Percentiles rank a stretch among this genome's conserved stretches.
Conservation (phyloP, 1,139 yeast genomes). For the Suhomyces wounanorum region DNA sequence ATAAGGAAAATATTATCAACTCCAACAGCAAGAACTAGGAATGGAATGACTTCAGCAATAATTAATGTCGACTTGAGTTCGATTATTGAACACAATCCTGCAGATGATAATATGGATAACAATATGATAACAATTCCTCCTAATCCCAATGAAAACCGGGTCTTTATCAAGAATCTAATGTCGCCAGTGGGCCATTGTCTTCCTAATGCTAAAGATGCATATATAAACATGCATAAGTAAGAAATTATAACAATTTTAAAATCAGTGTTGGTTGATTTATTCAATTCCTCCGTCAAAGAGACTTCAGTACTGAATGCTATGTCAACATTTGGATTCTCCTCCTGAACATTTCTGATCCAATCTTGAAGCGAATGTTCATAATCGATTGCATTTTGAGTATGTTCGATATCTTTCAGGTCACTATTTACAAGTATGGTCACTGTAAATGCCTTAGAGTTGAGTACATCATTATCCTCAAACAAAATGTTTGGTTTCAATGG, state of each 20-base stretch:
- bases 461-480: constrained; percentile 54
- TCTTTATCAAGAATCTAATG: constrained; percentile 45
- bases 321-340: constrained; percentile 52
- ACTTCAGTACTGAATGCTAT: constrained; percentile 79
- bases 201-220: constrained; percentile 83
- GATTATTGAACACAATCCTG: constrained; percentile 73
- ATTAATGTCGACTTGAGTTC: constrained; percentile 86
- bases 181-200: constrained; percentile 42
- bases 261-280: constrained; percentile 80
- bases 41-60: constrained; percentile 97
- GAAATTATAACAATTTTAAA: constrained; percentile 68
- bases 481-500: constrained; percentile 74
- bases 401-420: constrained; percentile 33
- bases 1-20: constrained; percentile 90
- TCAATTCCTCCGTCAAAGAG: constrained; percentile 81
- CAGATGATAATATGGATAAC: constrained; percentile 76
- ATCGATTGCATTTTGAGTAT: constrained; percentile 44
- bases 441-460: constrained; percentile 69
- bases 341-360: constrained; percentile 51
- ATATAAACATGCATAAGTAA: constrained; percentile 84
- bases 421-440: constrained; percentile 69
- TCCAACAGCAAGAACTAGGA: constrained; percentile 88
- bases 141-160: constrained; percentile 76
- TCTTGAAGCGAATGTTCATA: constrained; percentile 70
- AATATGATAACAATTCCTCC: constrained; percentile 81